Percentiles rank a stretch among this genome's conserved stretches.
phyloP scores from a whole-genome alignment of 495 filamentous ascomycete genomes.

The Aspergillus nidulans region DNA sequence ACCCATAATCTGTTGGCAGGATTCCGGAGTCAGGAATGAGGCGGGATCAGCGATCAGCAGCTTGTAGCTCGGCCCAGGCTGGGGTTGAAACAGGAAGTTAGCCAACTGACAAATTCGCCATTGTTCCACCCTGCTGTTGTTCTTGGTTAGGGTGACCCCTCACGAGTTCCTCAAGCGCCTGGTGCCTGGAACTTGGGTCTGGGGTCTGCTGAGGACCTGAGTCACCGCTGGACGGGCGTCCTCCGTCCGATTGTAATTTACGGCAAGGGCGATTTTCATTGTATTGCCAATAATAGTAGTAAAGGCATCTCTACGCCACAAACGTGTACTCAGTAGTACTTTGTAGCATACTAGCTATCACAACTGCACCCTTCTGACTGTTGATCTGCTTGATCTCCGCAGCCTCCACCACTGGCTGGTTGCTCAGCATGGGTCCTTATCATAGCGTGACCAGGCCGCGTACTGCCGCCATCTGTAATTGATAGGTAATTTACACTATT shows the following conservation, averaged over 20 bases:
- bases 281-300: too few species aligned
- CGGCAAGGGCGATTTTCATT: too few species aligned
- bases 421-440: neutral
- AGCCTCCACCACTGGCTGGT: neutral
- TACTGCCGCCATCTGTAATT: constrained; percentile 10
- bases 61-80: neutral
- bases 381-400: neutral
- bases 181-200: constrained; percentile 5
- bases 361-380: neutral
- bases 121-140: constrained; percentile 1
- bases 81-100: neutral
- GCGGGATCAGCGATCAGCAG: neutral
- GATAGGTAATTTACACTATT: constrained; percentile 17
- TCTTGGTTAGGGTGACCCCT: neutral
- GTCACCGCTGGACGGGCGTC: constrained; percentile 14
- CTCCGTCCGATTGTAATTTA: neutral
- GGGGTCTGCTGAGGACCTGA: neutral
- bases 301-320: neutral
- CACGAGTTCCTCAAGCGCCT: neutral
- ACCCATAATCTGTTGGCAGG: neutral
- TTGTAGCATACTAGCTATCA: neutral
- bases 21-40: neutral
- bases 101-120: constrained; percentile 5
- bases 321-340: neutral
- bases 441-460: neutral